These are phyloP conservation scores for Polytolypa hystricis DNA, from an alignment of 2,329 filamentous ascomycete genomes.

Conservation along the genomic window DNA sequence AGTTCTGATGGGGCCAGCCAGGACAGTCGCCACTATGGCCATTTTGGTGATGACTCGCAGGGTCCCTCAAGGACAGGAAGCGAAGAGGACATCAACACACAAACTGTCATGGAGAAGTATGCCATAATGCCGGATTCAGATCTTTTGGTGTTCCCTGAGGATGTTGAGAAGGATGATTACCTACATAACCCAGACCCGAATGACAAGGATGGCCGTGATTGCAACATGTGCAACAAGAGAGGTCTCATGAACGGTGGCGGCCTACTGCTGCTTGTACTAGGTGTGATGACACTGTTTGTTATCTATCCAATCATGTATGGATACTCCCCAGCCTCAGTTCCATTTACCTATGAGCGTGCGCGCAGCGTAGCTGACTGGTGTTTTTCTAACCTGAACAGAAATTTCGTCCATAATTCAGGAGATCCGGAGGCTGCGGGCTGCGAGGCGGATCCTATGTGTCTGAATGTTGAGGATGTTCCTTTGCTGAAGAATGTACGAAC, in stretches of 20 bases:
- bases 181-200: conserved; percentile 59
- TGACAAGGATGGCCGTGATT: conserved; percentile 50
- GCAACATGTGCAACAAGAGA: conserved; percentile 54
- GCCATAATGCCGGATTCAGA: conserved; percentile 59
- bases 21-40: conserved; percentile 38
- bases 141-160: conserved; percentile 57
- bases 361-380: no score
- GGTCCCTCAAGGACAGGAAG: conserved; percentile 50
- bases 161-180: conserved; percentile 63
- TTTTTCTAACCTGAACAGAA: conserved; percentile 29
- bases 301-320: conserved; percentile 60
- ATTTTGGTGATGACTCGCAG: conserved; percentile 51
- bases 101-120: conserved; percentile 63
- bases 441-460: conserved; percentile 34
- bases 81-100: conserved; percentile 58
- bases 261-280: conserved; percentile 47
- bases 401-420: conserved; percentile 42
- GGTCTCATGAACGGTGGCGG: conserved; percentile 56
- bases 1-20: conserved; percentile 47
- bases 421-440: conserved; percentile 23
- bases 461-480: conserved; percentile 39
- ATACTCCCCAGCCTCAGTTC: conserved; percentile 22
- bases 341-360: background rate
- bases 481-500: conserved; percentile 50
- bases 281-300: conserved; percentile 55